These are phyloP conservation scores for Suhomyces sp. DNA, from an alignment of 805 yeast species.

Conservation along the genomic window DNA sequence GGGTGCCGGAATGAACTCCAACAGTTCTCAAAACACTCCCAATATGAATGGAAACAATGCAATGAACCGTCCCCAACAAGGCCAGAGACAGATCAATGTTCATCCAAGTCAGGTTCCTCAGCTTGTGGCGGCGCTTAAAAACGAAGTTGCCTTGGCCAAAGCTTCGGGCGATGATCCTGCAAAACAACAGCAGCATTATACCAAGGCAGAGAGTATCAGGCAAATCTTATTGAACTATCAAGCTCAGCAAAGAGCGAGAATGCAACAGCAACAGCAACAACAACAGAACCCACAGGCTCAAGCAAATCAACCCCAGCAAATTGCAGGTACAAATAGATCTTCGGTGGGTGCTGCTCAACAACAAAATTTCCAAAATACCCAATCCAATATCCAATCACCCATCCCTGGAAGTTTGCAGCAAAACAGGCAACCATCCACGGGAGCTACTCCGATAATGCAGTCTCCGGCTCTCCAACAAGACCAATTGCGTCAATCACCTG, in stretches of 20 bases:
- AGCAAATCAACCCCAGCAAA: slow-evolving; percentile 13
- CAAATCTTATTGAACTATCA: slow-evolving; percentile 57
- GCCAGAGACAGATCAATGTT: slow-evolving; percentile 23
- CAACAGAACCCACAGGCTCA: slow-evolving; percentile 23
- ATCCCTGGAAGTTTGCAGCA: slow-evolving; percentile 9
- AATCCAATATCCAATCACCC: slow-evolving; percentile 7
- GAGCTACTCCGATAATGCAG: slow-evolving; percentile 11
- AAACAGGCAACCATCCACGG: slow-evolving; percentile 10
- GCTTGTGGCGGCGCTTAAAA: slow-evolving; percentile 57
- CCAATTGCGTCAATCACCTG: slow-evolving; percentile 10
- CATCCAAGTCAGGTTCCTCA: slow-evolving; percentile 57
- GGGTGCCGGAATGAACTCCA: slow-evolving; percentile 3
- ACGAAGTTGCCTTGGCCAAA: slow-evolving; percentile 61
- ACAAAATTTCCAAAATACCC: slow-evolving; percentile 8
- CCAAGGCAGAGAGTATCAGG: slow-evolving; percentile 63
- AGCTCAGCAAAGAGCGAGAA: slow-evolving; percentile 37
- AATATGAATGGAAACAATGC: slow-evolving; percentile 1
- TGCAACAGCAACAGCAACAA: slow-evolving; percentile 17
- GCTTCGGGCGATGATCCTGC: slow-evolving; percentile 59
- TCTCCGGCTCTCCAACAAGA: slow-evolving; percentile 11
- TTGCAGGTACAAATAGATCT: slow-evolving; percentile 1
- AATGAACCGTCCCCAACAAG: slow-evolving; percentile 3
- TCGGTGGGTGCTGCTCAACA: slow-evolving; percentile 2
- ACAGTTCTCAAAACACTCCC: not conserved
- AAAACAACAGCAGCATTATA: slow-evolving; percentile 61